A percentile compares a stretch with the other conserved stretches of the same genome.
These are phyloP conservation scores for Acer saccharum DNA, from an alignment of 345 rosid genomes.

Conservation along the genomic window DNA sequence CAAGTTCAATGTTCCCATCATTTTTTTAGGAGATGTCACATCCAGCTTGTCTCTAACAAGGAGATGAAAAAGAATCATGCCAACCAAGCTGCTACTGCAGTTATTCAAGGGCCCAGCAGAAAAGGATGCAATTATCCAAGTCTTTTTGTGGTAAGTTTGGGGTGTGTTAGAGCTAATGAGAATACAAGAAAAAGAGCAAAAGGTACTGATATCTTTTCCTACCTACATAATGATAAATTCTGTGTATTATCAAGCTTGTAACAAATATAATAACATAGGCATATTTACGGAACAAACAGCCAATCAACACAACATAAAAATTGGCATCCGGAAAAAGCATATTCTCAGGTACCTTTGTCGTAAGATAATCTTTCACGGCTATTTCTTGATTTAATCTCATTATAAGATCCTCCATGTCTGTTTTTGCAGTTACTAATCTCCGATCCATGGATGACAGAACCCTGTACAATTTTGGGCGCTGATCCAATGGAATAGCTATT, in stretches of 20 bases:
- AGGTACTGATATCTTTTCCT: not conserved
- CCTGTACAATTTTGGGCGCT: slow-evolving; percentile 78
- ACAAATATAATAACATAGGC: not conserved
- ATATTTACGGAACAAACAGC: not conserved
- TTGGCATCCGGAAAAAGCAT: slow-evolving; percentile 12
- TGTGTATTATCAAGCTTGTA: not conserved
- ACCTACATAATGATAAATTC: not conserved
- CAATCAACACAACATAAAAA: slow-evolving; percentile 13
- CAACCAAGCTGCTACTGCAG: slow-evolving; percentile 3
- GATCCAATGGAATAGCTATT: slow-evolving; percentile 77
- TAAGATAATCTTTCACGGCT: slow-evolving; percentile 85
- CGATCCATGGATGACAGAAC: slow-evolving; percentile 71
- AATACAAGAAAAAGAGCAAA: not conserved
- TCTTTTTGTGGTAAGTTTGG: not conserved
- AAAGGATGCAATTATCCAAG: not conserved
- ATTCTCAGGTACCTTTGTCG: slow-evolving; percentile 67
- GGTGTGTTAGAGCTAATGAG: not conserved
- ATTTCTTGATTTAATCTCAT: slow-evolving; percentile 88
- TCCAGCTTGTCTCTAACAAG: not conserved
- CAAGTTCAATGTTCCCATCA: not conserved
- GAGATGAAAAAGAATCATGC: not conserved
- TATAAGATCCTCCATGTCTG: slow-evolving; percentile 97
- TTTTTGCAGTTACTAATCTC: slow-evolving; percentile 80
- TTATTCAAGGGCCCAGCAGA: not conserved
- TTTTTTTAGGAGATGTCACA: not conserved